Conservation (phyloP, 1,284 basidiomycete species). For the Boletellus sp. region DNA sequence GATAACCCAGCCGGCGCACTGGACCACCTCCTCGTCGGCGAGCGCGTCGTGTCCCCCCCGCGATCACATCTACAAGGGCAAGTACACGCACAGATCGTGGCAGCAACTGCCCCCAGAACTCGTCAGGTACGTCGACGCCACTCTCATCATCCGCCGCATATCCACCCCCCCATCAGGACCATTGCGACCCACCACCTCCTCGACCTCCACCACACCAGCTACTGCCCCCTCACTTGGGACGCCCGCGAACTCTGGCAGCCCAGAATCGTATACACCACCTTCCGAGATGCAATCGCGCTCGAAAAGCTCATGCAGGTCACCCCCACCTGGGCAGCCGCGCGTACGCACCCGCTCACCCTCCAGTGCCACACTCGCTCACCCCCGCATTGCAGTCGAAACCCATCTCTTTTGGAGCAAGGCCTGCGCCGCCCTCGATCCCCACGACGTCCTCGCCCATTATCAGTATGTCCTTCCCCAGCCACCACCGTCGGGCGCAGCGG, state of each 20-base stretch:
- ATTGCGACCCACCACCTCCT: constrained; percentile 61
- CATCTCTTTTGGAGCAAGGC: constrained; percentile 51
- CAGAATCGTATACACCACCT: constrained; percentile 51
- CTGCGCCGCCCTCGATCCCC: constrained; percentile 42
- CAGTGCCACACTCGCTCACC: constrained; percentile 11
- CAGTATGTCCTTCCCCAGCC: constrained; percentile 31
- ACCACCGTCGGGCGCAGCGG: constrained; percentile 17
- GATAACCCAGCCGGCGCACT: constrained; percentile 27
- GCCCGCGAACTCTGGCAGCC: constrained; percentile 52
- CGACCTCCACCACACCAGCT: constrained; percentile 41
- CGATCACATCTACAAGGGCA: constrained; percentile 57
- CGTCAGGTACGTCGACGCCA: constrained; percentile 50
- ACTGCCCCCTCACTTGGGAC: constrained; percentile 59
- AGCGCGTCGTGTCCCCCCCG: constrained; percentile 16
- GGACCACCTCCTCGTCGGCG: constrained; percentile 21
- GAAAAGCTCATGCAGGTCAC: constrained; percentile 58
- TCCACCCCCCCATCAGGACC: constrained; percentile 38
- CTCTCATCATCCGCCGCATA: constrained; percentile 21
- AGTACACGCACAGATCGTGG: constrained; percentile 64
- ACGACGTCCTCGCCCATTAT: constrained; percentile 38
- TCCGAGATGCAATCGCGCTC: constrained; percentile 53
- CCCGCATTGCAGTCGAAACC: constrained; percentile 36
- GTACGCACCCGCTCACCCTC: constrained; percentile 34
- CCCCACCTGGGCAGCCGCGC: constrained; percentile 41
- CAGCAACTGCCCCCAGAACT: constrained; percentile 66